Conservation (phyloP, 2,329 filamentous ascomycete species). For the Penicillium frequentans region DNA sequence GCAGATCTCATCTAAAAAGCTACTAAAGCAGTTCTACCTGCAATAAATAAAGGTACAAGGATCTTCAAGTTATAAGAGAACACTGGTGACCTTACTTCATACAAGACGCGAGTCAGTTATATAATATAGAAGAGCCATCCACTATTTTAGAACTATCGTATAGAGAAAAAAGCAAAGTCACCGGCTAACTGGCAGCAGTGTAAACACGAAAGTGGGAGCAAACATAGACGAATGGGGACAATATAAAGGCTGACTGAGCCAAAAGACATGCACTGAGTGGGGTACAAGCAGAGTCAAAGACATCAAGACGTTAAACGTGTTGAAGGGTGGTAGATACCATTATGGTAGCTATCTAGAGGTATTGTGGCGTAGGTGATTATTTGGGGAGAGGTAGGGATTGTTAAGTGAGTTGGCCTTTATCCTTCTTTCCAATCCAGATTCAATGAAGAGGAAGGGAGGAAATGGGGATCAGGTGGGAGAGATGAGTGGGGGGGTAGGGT, state of each 20-base stretch:
- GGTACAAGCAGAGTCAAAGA: slow-evolving; percentile 6
- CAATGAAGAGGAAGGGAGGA: not conserved
- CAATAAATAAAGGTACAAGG: not conserved
- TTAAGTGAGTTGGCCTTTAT: not conserved
- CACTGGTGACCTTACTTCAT: not conserved
- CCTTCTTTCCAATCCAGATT: not conserved
- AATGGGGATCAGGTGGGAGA: not conserved
- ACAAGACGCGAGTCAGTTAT: not conserved
- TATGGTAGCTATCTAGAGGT: slow-evolving; percentile 3
- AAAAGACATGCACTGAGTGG: slow-evolving; percentile 10
- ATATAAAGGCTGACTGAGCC: not conserved
- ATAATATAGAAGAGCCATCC: not conserved
- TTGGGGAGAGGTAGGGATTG: not conserved
- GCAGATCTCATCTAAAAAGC: not conserved
- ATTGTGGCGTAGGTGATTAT: slow-evolving; percentile 1
- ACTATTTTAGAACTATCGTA: slow-evolving; percentile 2
- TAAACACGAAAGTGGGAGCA: not conserved
- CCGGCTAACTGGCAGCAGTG: slow-evolving; percentile 16
- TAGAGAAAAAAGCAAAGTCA: slow-evolving; percentile 9
- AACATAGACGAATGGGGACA: not conserved
- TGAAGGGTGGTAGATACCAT: not conserved
- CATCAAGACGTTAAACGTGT: slow-evolving; percentile 6
- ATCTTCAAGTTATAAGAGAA: not conserved
- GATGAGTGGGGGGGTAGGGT: not conserved
- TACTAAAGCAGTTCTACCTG: not conserved